A percentile compares a stretch with the other conserved stretches of the same genome.
phyloP scores from a whole-genome alignment of 1,284 basidiomycete species.

The Athelia psychrophila region DNA sequence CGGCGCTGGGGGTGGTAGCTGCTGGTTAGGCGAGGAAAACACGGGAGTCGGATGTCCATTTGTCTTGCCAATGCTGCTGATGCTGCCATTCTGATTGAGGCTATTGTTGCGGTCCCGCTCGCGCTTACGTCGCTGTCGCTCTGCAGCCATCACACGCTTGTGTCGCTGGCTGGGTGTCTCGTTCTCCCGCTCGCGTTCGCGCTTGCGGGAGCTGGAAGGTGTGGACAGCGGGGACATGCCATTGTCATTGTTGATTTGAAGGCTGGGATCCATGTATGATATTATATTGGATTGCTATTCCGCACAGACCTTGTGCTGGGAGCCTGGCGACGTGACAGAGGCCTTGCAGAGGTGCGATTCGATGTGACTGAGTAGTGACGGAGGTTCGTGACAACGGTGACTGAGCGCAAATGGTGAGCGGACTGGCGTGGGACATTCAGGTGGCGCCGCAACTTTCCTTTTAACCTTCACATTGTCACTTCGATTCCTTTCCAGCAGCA shows the following conservation, averaged over 20 bases:
- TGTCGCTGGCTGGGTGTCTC: slow-evolving; percentile 5
- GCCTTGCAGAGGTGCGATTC: background rate
- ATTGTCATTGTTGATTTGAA: background rate
- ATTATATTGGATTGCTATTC: background rate
- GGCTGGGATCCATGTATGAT: background rate
- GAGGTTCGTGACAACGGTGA: background rate
- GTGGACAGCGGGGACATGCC: background rate
- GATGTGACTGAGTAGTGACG: background rate
- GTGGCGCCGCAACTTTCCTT: too few species aligned
- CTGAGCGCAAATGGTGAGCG: background rate
- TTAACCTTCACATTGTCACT: too few species aligned
- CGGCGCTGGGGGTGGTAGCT: slow-evolving; percentile 11
- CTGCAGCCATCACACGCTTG: slow-evolving; percentile 11
- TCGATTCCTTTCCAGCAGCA: too few species aligned
- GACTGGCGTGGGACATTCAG: too few species aligned
- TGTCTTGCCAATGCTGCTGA: slow-evolving; percentile 11
- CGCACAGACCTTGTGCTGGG: background rate
- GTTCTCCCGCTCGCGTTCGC: slow-evolving; percentile 11
- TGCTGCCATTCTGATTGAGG: slow-evolving; percentile 15
- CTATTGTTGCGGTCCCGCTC: slow-evolving; percentile 61
- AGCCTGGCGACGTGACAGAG: background rate
- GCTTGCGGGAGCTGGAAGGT: slow-evolving; percentile 4
- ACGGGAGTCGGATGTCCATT: slow-evolving; percentile 21
- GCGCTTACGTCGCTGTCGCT: slow-evolving; percentile 36
- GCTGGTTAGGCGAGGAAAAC: slow-evolving; percentile 24